A percentile compares a stretch with the other conserved stretches of the same genome.
These are phyloP conservation scores for Verbena officinalis DNA, from an alignment of 257 asterid genomes.

Conservation along the genomic window DNA sequence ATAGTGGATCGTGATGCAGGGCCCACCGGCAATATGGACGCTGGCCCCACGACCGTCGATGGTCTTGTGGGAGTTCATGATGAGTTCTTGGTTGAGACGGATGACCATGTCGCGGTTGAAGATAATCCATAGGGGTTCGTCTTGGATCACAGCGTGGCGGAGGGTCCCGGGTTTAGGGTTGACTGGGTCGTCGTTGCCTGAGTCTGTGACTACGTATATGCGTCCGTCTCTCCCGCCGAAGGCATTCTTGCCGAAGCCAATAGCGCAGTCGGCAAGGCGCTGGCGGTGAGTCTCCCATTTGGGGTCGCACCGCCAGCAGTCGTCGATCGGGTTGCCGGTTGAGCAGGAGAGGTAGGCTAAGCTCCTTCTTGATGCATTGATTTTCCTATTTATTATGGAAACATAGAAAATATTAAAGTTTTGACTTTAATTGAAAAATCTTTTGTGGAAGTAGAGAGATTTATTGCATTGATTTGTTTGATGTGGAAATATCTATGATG, in stretches of 20 bases:
- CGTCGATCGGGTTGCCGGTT: slow-evolving; percentile 82
- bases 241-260: slow-evolving; percentile 79
- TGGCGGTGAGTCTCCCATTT: slow-evolving; percentile 72
- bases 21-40: slow-evolving; percentile 71
- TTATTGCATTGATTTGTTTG: too few species aligned
- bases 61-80: slow-evolving; percentile 70
- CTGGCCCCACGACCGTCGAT: slow-evolving; percentile 83
- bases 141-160: slow-evolving; percentile 73
- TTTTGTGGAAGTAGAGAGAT: too few species aligned
- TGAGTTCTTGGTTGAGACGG: slow-evolving; percentile 59
- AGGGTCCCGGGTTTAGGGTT: slow-evolving; percentile 78
- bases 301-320: slow-evolving; percentile 80
- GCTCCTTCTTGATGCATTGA: slow-evolving; percentile 69
- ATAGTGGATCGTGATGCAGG: slow-evolving; percentile 69
- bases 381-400: slow-evolving; percentile 42
- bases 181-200: slow-evolving; percentile 60
- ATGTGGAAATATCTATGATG: too few species aligned
- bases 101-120: slow-evolving; percentile 73
- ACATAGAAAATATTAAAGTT: background rate
- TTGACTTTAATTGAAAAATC: too few species aligned
- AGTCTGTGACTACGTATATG: slow-evolving; percentile 64
- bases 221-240: slow-evolving; percentile 67
- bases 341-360: slow-evolving; percentile 58
- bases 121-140: slow-evolving; percentile 74
- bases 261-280: slow-evolving; percentile 72